Conservation (phyloP, 345 rosid species). For the Noccaea bulbosa region DNA sequence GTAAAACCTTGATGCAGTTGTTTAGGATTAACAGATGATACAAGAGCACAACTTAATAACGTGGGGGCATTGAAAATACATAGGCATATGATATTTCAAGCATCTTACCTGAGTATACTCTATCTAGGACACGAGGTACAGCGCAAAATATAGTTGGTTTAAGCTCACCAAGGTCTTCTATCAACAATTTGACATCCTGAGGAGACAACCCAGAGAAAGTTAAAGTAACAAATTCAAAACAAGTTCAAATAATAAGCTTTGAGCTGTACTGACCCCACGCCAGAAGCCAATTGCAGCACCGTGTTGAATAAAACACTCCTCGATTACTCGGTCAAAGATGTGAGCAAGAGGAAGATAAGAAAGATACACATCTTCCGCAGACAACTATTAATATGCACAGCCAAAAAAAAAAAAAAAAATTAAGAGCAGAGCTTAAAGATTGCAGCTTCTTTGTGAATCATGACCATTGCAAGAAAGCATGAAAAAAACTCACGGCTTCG, state of each 20-base stretch:
- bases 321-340: constrained; percentile 93
- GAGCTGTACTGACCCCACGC: constrained; percentile 84
- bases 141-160: constrained; percentile 95
- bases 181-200: constrained; percentile 90
- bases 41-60: neutral
- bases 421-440: constrained; percentile 5
- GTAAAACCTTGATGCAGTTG: constrained; percentile 6
- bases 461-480: constrained; percentile 16
- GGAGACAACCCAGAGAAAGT: constrained; percentile 19
- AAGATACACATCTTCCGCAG: constrained; percentile 70
- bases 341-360: constrained; percentile 99
- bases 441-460: constrained; percentile 10
- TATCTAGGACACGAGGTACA: constrained; percentile 96
- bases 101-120: constrained; percentile 75
- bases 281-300: constrained; percentile 96
- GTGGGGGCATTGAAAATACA: neutral
- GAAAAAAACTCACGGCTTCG: constrained; percentile 53
- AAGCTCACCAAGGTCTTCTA: constrained; percentile 93
- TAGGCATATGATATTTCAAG: constrained; percentile 15
- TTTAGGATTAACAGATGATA: constrained; percentile 16
- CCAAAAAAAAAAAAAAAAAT: constrained; percentile 15
- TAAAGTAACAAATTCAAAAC: constrained; percentile 7
- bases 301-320: constrained; percentile 75
- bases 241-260: constrained; percentile 17
- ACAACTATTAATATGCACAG: constrained; percentile 57